A percentile compares a stretch with the other conserved stretches of the same genome.
phyloP scores from a whole-genome alignment of 257 asterid genomes.

The Jasminum sambac region DNA sequence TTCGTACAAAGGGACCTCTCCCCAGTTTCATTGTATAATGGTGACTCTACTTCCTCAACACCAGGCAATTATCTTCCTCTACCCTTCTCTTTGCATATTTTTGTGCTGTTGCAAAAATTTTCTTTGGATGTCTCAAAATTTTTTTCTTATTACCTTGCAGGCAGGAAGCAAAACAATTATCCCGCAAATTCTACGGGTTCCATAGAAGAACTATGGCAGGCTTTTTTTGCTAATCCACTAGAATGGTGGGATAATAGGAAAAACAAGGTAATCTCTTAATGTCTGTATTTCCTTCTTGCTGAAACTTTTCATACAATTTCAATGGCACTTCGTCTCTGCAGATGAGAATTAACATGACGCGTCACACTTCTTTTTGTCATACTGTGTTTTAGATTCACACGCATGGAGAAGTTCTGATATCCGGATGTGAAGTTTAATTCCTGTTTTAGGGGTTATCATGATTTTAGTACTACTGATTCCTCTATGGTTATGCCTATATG shows the following conservation, averaged over 20 bases:
- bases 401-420: not conserved
- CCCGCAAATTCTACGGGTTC: constrained; percentile 64
- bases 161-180: constrained; percentile 46
- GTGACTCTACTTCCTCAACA: constrained; percentile 48
- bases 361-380: not conserved
- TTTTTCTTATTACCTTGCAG: constrained; percentile 39
- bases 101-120: constrained; percentile 12
- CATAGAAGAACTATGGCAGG: constrained; percentile 93
- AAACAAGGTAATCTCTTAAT: constrained; percentile 64
- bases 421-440: not conserved
- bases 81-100: not conserved
- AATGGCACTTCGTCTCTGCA: not conserved
- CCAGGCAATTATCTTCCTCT: constrained; percentile 34
- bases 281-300: constrained; percentile 5
- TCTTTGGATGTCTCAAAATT: constrained; percentile 5
- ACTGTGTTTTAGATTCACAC: not conserved
- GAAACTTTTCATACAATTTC: not conserved
- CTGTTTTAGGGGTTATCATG: not conserved
- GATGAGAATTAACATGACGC: not conserved
- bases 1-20: constrained; percentile 61
- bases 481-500: not conserved
- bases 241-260: constrained; percentile 99
- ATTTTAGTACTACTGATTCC: not conserved
- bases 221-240: constrained; percentile 83
- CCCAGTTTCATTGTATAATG: constrained; percentile 53